Evolutionary conservation across 2,329 filamentous ascomycete species (phyloP), one percentile per base, ranked within the genome.

Genomic region (Endothia cerciana): DNA sequence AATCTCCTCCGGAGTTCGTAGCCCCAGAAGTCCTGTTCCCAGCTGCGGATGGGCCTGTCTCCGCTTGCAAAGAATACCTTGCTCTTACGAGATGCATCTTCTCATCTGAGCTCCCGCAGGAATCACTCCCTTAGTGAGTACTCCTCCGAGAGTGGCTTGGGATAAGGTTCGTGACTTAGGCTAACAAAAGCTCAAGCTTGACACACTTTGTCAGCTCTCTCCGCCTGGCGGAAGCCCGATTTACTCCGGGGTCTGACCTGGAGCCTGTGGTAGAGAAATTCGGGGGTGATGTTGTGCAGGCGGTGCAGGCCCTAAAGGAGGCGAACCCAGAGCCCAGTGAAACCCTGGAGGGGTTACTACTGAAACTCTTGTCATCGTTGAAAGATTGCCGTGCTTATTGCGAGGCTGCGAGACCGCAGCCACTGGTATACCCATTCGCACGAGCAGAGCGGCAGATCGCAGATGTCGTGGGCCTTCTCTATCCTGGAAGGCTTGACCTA

Each of bases 281-380:
- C 30, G 72, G 72, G 43, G 76, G 76, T 36, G 77, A 79, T 53
- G 71, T 78, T 41, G 74, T 79, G 2, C 77, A 79, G 62, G 74
- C 76, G 4, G 69, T 77, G n/a, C 75, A 79, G 57, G 75, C 77
- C 2, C 68, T 78, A n/a, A 78, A 78, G 56, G 77, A 79, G 55
- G 69, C 70, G 2, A 68, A 65, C 1, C 71, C 72, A 4, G 60
- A 70, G 2, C 56, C 68, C 2, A 69, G 49, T 1, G 45, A 66
- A 10, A 62, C 68, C 0, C 70, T 78, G 1, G 56, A 72, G 40
- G 33, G 33, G 3, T 49, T 63, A 0, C 70, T 76, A 0, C 33
- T 62, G 2, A 53, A 61, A 0, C 68, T 78, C 0, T 51, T 72
- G 11, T 30, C 59, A 4, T 67, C 69, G 7, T 36, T 78, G 1